Base-by-base conservation (phyloP, 2,329 filamentous ascomycete species). In the Ceratocystis eucalypticola region DNA sequence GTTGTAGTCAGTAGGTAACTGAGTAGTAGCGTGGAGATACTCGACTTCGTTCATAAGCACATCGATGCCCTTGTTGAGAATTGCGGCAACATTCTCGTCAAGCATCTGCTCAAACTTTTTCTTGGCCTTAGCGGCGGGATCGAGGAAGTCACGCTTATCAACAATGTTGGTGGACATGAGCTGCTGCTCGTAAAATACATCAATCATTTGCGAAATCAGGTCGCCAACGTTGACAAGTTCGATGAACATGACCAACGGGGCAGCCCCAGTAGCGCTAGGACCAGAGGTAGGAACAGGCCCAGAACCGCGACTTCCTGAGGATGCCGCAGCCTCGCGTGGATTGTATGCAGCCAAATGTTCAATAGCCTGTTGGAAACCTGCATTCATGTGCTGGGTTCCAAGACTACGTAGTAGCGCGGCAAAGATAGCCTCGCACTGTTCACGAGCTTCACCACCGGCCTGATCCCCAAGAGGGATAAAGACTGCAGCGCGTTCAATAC, bases 71-170 rank as follows among this genome's bases (percentile, higher is more conserved):
- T 96, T 96, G 76, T 96, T 96, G 69, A 99, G 79, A 1, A 95
- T 95, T 7, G 93, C 91, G 3, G 94, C 94, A 6, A 99, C 94
- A 68, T 90, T 89, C 76, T 97, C 94, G 73, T 99, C 94, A 1
- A 99, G 86, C 88, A 96, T 96, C 74, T 96, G 92, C 79, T 99
- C 94, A 72, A 97, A 99, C 70, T 90, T 91, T 78, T 96, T 97
- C 83, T 99, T 99, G 70, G 94, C 92, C 71, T 96, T 88, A 41
- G 89, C 88, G 0, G 92, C 90, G 22, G 91, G 88, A 72, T 96
- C 91, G 61, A 99, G 80, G 72, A 99, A 99, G 76, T 99, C 94
- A 73, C 96, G 95, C 55, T 89, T 86, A 73, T 97, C 93, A 1
- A 88, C 88, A 65, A 99, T 86, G 71, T 89, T 89, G 15, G 88